phyloP scores from a whole-genome alignment of 2,329 filamentous ascomycete genomes.

The Paramyrothecium roridum region DNA sequence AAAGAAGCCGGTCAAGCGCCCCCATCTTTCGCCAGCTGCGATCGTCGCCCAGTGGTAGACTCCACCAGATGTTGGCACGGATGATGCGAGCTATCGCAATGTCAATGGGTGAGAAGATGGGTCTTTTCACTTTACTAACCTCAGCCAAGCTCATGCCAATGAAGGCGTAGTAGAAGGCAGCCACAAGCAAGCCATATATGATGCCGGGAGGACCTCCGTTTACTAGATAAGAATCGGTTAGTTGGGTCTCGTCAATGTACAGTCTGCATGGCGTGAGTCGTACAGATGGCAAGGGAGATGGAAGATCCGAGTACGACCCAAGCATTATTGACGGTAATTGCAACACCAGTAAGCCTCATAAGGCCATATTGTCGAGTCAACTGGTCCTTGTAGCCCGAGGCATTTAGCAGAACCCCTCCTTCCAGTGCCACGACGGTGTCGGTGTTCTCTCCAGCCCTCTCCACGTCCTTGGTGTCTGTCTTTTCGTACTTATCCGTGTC shows the following conservation, averaged over 20 bases:
- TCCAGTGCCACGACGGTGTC: too few relatives aligned
- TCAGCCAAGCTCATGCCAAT: constrained; percentile 18
- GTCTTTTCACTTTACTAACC: constrained; percentile 3
- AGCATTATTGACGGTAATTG: constrained; percentile 20
- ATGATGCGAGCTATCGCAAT: constrained; percentile 15
- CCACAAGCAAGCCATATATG: constrained; percentile 17
- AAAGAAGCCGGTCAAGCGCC: constrained; percentile 17
- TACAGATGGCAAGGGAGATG: constrained; percentile 17
- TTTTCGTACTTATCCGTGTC: too few relatives aligned
- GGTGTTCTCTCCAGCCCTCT: too few relatives aligned
- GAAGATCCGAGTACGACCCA: constrained; percentile 20
- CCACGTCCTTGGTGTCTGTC: too few relatives aligned
- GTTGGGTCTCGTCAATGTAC: neutral
- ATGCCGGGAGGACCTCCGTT: constrained; percentile 17
- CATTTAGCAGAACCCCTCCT: constrained; percentile 4
- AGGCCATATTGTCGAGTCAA: constrained; percentile 18
- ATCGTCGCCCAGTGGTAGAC: constrained; percentile 21
- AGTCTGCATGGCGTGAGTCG: neutral
- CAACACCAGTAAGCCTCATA: constrained; percentile 17
- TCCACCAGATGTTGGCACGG: constrained; percentile 16
- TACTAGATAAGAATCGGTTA: constrained; percentile 7
- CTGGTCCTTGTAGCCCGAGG: constrained; percentile 16
- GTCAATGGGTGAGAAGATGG: neutral
- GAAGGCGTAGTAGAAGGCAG: constrained; percentile 17
- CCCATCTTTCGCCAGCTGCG: constrained; percentile 17